Evolutionary conservation across 805 yeast species (phyloP).

Genomic region (Schizosaccharomyces japonicus): DNA sequence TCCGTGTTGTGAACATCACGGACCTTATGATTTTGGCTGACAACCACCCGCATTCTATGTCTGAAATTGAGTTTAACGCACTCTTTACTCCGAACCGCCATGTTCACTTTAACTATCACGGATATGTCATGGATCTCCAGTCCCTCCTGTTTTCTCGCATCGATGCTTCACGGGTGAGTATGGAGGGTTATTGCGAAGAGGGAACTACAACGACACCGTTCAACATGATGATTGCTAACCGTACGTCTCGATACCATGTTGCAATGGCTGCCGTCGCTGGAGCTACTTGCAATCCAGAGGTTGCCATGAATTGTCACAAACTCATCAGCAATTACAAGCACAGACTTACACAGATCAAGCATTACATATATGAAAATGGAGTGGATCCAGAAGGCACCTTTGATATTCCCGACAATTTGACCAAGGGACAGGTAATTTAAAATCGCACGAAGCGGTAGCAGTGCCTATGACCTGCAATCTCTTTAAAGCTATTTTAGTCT

Average conservation of each 20-base stretch:
- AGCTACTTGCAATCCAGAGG: constrained; percentile 7
- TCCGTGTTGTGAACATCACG: constrained; percentile 11
- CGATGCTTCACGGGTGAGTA: constrained; percentile 8
- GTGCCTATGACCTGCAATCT: no score
- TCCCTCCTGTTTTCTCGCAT: constrained; percentile 10
- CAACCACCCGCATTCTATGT: constrained; percentile 10
- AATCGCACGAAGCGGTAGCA: no score
- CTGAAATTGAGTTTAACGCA: constrained; percentile 7
- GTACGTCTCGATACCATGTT: constrained; percentile 10
- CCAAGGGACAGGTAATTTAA: no score
- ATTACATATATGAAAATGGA: constrained; percentile 8
- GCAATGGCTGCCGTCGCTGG: constrained; percentile 9
- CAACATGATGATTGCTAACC: constrained; percentile 10
- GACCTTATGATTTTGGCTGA: constrained; percentile 10
- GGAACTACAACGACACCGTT: constrained; percentile 12
- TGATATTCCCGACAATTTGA: constrained; percentile 9
- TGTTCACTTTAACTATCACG: constrained; percentile 11
- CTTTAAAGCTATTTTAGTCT: no score
- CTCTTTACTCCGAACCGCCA: constrained; percentile 11
- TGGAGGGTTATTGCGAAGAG: constrained; percentile 11
- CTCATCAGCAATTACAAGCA: constrained; percentile 8
- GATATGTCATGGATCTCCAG: constrained; percentile 10
- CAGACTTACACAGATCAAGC: constrained; percentile 9
- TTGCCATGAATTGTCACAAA: constrained; percentile 8
- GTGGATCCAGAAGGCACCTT: constrained; percentile 10